Conservation (phyloP, 306 rosid genomes). For the Dicorynia guianensis region DNA sequence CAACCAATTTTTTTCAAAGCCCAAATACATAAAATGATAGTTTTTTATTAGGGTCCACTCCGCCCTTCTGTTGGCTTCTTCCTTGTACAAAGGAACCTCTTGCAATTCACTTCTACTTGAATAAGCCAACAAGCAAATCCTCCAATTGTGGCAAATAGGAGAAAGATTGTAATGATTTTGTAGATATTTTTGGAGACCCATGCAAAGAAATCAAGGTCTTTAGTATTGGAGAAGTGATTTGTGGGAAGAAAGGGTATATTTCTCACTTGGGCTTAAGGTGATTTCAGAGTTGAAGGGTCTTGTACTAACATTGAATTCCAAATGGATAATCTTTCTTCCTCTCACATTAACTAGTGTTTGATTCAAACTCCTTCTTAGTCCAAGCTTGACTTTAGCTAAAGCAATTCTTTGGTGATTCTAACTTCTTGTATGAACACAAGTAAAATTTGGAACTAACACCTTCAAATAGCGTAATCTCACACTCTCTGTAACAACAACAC, state of each 20-base stretch:
- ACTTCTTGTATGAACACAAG: conserved; percentile 18
- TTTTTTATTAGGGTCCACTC: too few species aligned
- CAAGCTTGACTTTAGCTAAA: conserved; percentile 48
- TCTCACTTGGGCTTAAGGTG: conserved; percentile 65
- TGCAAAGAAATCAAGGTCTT: conserved; percentile 77
- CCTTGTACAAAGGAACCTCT: too few species aligned
- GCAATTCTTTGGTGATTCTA: not conserved
- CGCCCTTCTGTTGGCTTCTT: too few species aligned
- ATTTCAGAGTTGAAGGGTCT: conserved; percentile 67
- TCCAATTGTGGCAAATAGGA: conserved; percentile 69
- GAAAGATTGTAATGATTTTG: conserved; percentile 59
- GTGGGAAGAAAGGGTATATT: conserved; percentile 47
- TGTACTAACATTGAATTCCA: conserved; percentile 83
- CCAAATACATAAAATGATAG: too few species aligned
- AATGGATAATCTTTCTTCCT: not conserved
- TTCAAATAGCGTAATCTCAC: not conserved
- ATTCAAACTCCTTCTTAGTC: conserved; percentile 5
- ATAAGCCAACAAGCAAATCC: too few species aligned
- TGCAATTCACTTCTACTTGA: too few species aligned
- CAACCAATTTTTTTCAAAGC: too few species aligned
- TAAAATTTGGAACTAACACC: conserved; percentile 15
- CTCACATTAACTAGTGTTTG: not conserved
- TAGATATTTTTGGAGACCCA: conserved; percentile 79
- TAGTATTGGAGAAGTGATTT: conserved; percentile 57
- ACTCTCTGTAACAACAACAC: not conserved